Evolutionary conservation across 1,139 yeast species (phyloP), one percentile per base, ranked within the genome.

Genomic region (Kodamaea sp.): DNA sequence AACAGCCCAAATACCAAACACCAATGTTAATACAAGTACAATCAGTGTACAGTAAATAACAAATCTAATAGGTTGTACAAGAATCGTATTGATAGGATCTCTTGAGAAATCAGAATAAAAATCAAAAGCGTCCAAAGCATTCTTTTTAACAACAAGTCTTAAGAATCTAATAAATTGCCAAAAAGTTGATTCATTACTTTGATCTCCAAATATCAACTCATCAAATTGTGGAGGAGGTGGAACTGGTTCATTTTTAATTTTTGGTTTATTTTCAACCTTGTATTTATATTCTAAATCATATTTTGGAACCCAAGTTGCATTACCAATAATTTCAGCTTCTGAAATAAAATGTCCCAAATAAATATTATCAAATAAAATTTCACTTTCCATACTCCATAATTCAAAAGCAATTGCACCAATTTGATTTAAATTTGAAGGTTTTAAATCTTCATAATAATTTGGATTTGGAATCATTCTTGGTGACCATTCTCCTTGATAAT

Each of bases 371-470:
- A 90, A 87, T 55, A 86, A 52, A 36, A 87, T 76, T 38, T 83
- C 77, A 33, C 73, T 70, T 49, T 86, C 84, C 82, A 89, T 83
- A 40, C 94, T 79, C 96, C 96, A 89, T 48, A 89, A 69, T 60
- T 90, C 97, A 57, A 90, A 85, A 4, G 96, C 96, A 39, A 90
- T 54, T 7, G 85, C 95, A 24, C 89, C 92, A 50, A 89, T 78
- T 50, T 77, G 83, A 11, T 41, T 35, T 46, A 87, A 63, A 48
- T 79, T 68, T 4, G 83, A 67, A 7, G 95, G 92, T 6, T 56
- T 62, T 2, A 44, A 43, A 51, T 81, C 87, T 50, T 79, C 81
- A 50, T 62, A 79, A 62, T 74, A 85, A 31, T 75, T 68, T 6
- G 96, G 95, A 57, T 89, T 89, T 25, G 78, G 62, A 41, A 85